Evolutionary conservation across 2,329 filamentous ascomycete genomes (phyloP), one percentile per base, ranked within the genome.

Genomic region (Diatrype stigma): DNA sequence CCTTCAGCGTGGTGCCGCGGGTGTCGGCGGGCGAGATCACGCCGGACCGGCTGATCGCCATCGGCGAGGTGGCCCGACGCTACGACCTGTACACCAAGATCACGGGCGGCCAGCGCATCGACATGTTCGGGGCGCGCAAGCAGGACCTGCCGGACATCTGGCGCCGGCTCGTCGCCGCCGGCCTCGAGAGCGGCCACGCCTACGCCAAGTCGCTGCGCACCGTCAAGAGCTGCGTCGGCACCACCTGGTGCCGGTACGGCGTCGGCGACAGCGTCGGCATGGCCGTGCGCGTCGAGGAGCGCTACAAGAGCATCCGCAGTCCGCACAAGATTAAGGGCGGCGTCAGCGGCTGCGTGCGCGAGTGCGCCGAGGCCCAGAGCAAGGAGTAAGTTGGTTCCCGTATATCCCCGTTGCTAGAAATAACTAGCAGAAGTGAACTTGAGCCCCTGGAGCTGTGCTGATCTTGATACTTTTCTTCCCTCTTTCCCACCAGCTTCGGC

Each of bases 281-380:
- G 86, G 91, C 91, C 0, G 85, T 96, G 16, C 80, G 90, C 3
- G 71, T 96, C 0, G 91, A 96, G 70, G 89, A 96, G 72, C 82
- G 91, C 44, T 96, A 96, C 71, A 96, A 96, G 78, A 90, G 88
- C 63, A 87, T 96, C 52, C 83, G 91, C n/a, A 80, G 80, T 16
- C 91, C 91, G 8, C 91, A 96, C 68, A 96, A 96, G 75, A 81
- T 95, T 67, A 96, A 96, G 70, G 90, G 89, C 1, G 91, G 89
- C 50, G 90, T 96, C 0, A 92, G 87, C 49, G 91, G 91, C 12
- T 96, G 91, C 57, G 90, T 96, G n/a, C 80, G 91, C 49, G 91
- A 96, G 70, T 96, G 91, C 59, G 91, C 91, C 1, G 91, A 96
- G 69, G 91, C 91, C 1, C 91, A 95, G 64, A 93, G 86, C 70